phyloP scores from a whole-genome alignment of 2,329 filamentous ascomycete species.

The Cryphonectria carpinicola region DNA sequence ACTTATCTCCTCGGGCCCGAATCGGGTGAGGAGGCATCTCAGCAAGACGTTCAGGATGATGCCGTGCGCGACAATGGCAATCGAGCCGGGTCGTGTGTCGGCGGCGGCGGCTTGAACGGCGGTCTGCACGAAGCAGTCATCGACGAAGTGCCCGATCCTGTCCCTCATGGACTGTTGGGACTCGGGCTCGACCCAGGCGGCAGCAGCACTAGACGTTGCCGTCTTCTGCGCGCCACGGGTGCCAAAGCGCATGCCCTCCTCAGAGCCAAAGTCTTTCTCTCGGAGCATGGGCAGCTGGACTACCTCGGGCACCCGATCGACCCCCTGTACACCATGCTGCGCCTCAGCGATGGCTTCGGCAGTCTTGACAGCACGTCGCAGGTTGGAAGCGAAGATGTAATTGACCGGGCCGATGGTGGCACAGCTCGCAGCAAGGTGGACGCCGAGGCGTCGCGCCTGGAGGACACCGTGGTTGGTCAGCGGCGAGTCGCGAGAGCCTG shows the following conservation, averaged over 20 bases:
- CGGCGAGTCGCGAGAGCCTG: conserved; percentile 78
- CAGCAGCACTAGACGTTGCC: conserved; percentile 31
- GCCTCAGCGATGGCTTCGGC: conserved; percentile 67
- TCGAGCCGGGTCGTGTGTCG: conserved; percentile 40
- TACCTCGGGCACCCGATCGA: conserved; percentile 31
- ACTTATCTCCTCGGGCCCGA: conserved; percentile 41
- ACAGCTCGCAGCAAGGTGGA: conserved; percentile 54
- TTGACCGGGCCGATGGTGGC: conserved; percentile 45
- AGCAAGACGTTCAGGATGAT: conserved; percentile 76
- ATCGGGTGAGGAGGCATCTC: conserved; percentile 61
- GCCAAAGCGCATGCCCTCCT: conserved; percentile 67
- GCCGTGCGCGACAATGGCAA: conserved; percentile 81
- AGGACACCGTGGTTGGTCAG: conserved; percentile 82
- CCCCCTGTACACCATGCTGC: conserved; percentile 41
- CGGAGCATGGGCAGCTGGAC: conserved; percentile 56
- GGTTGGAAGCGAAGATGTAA: conserved; percentile 78
- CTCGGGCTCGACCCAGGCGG: conserved; percentile 51
- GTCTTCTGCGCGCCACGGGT: conserved; percentile 35
- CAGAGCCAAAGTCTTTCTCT: conserved; percentile 75
- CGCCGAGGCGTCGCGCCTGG: conserved; percentile 73
- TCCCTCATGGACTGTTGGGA: conserved; percentile 66
- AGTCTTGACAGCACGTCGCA: conserved; percentile 74
- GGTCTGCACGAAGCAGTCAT: conserved; percentile 56
- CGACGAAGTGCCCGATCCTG: conserved; percentile 69
- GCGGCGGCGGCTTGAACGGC: conserved; percentile 26